phyloP scores from a whole-genome alignment of 177 flowering plant species.

The Tripterygium wilfordii region DNA sequence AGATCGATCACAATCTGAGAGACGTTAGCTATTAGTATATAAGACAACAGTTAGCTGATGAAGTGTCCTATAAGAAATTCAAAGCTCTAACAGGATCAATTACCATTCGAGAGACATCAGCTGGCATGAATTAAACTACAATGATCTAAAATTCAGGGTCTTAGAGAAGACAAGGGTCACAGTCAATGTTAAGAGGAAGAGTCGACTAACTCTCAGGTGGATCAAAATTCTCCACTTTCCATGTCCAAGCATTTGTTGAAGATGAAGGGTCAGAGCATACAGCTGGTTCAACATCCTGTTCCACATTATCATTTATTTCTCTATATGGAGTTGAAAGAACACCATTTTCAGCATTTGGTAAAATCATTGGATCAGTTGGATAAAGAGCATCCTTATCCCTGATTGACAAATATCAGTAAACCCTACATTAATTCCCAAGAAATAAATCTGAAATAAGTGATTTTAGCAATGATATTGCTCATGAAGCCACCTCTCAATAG shows the following conservation, averaged over 20 bases:
- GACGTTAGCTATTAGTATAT: too few species aligned
- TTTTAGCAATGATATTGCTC: background rate
- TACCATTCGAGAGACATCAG: too few species aligned
- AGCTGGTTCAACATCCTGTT: slow-evolving; percentile 21
- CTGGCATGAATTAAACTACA: too few species aligned
- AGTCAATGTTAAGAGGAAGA: slow-evolving; percentile 1
- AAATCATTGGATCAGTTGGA: slow-evolving; percentile 24
- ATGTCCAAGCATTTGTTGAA: slow-evolving; percentile 25
- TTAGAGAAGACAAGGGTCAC: slow-evolving; percentile 1
- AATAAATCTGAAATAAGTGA: background rate
- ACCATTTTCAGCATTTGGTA: slow-evolving; percentile 27
- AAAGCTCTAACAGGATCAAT: too few species aligned
- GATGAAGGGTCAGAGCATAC: slow-evolving; percentile 23
- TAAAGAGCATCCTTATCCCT: slow-evolving; percentile 37
- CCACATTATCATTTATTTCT: slow-evolving; percentile 29
- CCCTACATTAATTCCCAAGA: background rate
- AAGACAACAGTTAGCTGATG: too few species aligned
- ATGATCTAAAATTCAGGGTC: too few species aligned
- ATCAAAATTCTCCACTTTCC: slow-evolving; percentile 62
- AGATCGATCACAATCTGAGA: too few species aligned
- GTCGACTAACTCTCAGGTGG: slow-evolving; percentile 68
- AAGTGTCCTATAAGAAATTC: too few species aligned
- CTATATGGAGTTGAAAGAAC: slow-evolving; percentile 14
- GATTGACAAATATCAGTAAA: slow-evolving; percentile 13
- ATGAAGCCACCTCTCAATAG: slow-evolving; percentile 43